phyloP scores from a whole-genome alignment of 257 asterid genomes.

The Nicotiana benthamiana region DNA sequence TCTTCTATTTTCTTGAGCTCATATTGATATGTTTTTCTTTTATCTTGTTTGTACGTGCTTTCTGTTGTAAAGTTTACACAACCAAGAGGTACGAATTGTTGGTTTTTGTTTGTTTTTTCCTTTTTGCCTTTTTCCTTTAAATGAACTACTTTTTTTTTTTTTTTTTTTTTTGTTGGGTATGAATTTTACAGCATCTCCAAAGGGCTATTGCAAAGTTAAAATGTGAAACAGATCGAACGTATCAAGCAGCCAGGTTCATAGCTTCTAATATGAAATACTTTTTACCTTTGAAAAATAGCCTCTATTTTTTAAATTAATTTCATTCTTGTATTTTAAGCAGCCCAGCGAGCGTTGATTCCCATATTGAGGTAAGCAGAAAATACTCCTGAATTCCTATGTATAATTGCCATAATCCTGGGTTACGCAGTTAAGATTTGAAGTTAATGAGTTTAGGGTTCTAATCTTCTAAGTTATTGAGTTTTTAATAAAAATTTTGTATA shows the following conservation, averaged over 20 bases:
- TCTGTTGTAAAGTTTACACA: slow-evolving; percentile 54
- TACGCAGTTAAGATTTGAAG: too few species aligned
- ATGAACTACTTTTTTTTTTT: neutral
- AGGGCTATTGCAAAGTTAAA: slow-evolving; percentile 79
- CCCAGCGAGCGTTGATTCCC: slow-evolving; percentile 55
- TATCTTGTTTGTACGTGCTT: slow-evolving; percentile 20
- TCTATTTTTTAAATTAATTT: neutral
- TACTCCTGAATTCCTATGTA: too few species aligned
- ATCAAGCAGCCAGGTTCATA: slow-evolving; percentile 45
- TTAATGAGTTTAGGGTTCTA: too few species aligned
- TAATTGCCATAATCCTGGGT: neutral
- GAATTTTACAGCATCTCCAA: slow-evolving; percentile 44
- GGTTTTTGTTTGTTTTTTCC: neutral
- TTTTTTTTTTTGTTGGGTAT: neutral
- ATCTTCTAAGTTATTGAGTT: too few species aligned
- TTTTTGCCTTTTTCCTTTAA: neutral
- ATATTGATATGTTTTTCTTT: neutral
- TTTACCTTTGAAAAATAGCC: neutral
- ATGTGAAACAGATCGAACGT: slow-evolving; percentile 44
- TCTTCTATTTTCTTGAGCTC: neutral
- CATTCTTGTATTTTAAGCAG: slow-evolving; percentile 30
- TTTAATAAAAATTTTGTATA: too few species aligned
- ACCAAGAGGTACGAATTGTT: slow-evolving; percentile 62
- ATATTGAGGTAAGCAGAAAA: slow-evolving; percentile 43
- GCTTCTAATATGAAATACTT: neutral